phyloP scores from a whole-genome alignment of 1,139 yeast genomes.

The Suhomyces kunorum region DNA sequence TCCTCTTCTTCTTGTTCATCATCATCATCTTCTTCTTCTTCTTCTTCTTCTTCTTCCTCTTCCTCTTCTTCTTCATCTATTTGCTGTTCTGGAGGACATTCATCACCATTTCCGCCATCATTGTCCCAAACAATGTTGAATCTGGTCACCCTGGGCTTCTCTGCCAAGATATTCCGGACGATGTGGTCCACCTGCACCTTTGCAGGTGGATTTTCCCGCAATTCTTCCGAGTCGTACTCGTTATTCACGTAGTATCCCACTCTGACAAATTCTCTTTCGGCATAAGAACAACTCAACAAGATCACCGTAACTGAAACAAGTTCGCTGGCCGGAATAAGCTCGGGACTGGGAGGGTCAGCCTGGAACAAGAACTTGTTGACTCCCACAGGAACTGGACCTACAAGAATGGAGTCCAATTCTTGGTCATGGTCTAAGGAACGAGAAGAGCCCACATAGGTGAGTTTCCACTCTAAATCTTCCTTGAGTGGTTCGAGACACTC shows the following conservation, averaged over 20 bases:
- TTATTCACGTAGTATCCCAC: constrained; percentile 97
- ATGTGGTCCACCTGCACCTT: constrained; percentile 94
- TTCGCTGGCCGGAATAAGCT: constrained; percentile 92
- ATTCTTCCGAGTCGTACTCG: constrained; percentile 90
- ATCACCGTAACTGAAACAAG: constrained; percentile 94
- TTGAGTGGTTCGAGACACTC: constrained; percentile 92
- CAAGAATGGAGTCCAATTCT: constrained; percentile 89
- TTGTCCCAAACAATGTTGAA: constrained; percentile 95
- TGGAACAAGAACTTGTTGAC: constrained; percentile 87
- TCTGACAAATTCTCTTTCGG: constrained; percentile 90
- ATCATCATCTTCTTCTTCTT: constrained; percentile 56
- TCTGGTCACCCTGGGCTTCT: constrained; percentile 95
- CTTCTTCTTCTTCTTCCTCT: constrained; percentile 57
- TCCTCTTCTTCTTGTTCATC: constrained; percentile 56
- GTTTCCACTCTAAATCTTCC: constrained; percentile 95
- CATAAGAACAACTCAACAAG: constrained; percentile 86
- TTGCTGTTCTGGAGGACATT: constrained; percentile 65
- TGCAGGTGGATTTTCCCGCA: constrained; percentile 90
- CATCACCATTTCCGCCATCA: constrained; percentile 61
- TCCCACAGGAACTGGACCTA: constrained; percentile 98
- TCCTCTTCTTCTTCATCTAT: constrained; percentile 54
- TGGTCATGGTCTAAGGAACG: constrained; percentile 94
- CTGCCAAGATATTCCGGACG: constrained; percentile 90
- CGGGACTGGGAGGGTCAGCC: constrained; percentile 97
- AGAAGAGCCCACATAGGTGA: constrained; percentile 95